A percentile compares a stretch with the other conserved stretches of the same genome.
phyloP scores from a whole-genome alignment of 352 stramenopile genomes.

The Phytophthora nicotianae region DNA sequence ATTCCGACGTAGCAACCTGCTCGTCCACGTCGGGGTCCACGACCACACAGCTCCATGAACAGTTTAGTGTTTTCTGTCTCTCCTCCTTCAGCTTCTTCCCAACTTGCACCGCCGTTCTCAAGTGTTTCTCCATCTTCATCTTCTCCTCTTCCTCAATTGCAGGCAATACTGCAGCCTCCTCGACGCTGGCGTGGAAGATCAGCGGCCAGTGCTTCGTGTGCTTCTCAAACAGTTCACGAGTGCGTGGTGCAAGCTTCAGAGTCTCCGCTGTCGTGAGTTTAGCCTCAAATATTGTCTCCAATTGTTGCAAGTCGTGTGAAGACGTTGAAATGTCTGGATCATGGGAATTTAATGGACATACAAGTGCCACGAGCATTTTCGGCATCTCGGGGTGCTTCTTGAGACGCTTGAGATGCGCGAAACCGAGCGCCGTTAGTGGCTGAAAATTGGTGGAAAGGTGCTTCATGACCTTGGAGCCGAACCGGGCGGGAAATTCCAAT shows the following conservation, averaged over 20 bases:
- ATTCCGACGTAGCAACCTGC: conserved; percentile 37
- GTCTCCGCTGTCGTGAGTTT: conserved; percentile 49
- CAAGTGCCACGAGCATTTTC: conserved; percentile 58
- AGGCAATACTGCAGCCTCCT: conserved; percentile 43
- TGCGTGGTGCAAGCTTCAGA: conserved; percentile 60
- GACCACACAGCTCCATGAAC: conserved; percentile 58
- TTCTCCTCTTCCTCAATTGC: conserved; percentile 49
- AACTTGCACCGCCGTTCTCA: conserved; percentile 31
- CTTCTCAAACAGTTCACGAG: conserved; percentile 61
- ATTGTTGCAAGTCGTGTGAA: conserved; percentile 28
- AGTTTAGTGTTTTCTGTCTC: conserved; percentile 28
- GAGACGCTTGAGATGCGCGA: conserved; percentile 82
- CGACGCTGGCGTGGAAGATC: conserved; percentile 81
- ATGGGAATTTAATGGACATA: conserved; percentile 38
- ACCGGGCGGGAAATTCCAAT: conserved; percentile 64
- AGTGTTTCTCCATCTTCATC: conserved; percentile 29
- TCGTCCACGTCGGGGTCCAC: conserved; percentile 49
- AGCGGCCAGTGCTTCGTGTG: conserved; percentile 74
- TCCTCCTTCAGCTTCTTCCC: conserved; percentile 26
- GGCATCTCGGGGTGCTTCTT: conserved; percentile 61
- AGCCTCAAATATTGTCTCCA: conserved; percentile 50
- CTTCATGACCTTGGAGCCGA: conserved; percentile 74
- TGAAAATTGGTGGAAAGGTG: conserved; percentile 54
- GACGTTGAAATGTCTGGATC: conserved; percentile 9
- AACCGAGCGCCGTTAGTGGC: conserved; percentile 65